Percentiles rank a stretch among this genome's conserved stretches.
phyloP scores from a whole-genome alignment of 192 early-diverging fungal genomes.

The Backusella tarrabulga region DNA sequence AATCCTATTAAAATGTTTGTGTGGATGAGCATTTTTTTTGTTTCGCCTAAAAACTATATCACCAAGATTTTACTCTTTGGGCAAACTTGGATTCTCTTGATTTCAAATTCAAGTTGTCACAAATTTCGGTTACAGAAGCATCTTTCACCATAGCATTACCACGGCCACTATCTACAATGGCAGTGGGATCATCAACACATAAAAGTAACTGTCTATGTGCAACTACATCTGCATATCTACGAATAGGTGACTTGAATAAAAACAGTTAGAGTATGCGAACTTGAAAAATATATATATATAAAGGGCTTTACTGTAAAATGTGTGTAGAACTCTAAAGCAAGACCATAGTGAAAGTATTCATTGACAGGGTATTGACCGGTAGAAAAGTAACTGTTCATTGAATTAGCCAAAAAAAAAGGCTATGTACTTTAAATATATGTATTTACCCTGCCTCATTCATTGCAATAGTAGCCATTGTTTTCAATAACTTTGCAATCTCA shows the following conservation, averaged over 20 bases:
- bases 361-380: slow-evolving; percentile 45
- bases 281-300: neutral
- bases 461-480: slow-evolving; percentile 73
- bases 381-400: slow-evolving; percentile 57
- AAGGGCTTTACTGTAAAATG: slow-evolving; percentile 65
- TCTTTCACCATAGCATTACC: slow-evolving; percentile 35
- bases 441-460: slow-evolving; percentile 66
- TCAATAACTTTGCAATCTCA: slow-evolving; percentile 57
- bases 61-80: slow-evolving; percentile 44
- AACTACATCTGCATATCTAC: slow-evolving; percentile 79
- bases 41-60: no score
- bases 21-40: neutral
- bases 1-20: slow-evolving; percentile 44
- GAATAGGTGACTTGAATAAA: slow-evolving; percentile 59
- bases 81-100: slow-evolving; percentile 74
- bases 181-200: slow-evolving; percentile 29
- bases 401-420: neutral
- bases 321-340: slow-evolving; percentile 76
- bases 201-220: slow-evolving; percentile 71
- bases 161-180: slow-evolving; percentile 1
- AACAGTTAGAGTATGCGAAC: no score
- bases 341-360: slow-evolving; percentile 68
- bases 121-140: slow-evolving; percentile 40
- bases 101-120: slow-evolving; percentile 63
- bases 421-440: neutral